Base-by-base conservation (phyloP, 176 grass and related monocot genomes). In the Avena sativa region DNA sequence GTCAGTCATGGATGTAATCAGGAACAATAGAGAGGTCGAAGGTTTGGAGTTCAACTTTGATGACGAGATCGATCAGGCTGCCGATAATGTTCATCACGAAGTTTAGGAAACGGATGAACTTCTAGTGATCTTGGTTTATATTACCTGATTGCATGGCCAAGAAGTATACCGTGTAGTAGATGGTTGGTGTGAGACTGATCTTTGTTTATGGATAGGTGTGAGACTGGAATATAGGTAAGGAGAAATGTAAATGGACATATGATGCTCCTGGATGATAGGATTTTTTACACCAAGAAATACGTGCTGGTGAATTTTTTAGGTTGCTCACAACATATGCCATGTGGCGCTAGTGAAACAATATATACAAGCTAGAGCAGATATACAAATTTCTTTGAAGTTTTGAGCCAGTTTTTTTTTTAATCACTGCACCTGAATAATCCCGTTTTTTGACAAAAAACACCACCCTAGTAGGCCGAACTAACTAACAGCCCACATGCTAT, bases 1-100 rank as follows among this genome's bases (percentile, higher is more conserved):
- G 0, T 93, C 92, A 20, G 90, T 96, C 13, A 91, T 98, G 11
- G 94, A 99, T n/a, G 60, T 99, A 58, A 93, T 99, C 59, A 94
- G 82, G 83, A 92, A 86, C 56, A 83, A 74, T 51, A 62, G 90
- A 62, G 87, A 96, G 46, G 87, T 76, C 2, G 84, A 90, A 61
- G 97, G 93, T 0, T 63, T 93, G 47, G 92, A 94, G 76, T 98
- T 96, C 76, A 90, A 83, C 38, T 61, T 96, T 56, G 92, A 96
- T 51, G 83, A 94, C 2, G 88, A 96, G 71, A 98, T 96, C 12
- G 90, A 98, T 75, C 85, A 94, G 23, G 93, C 88, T 0, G 94
- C 92, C 1, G 94, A 93, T 40, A 87, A 87, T 96, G 79, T 99
- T 93, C 91, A 99, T 99, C 51, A 91, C 19, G 63, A 89, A 90